Evolutionary conservation across 1,284 basidiomycete genomes (phyloP).

Genomic region (Tilletia indica): DNA sequence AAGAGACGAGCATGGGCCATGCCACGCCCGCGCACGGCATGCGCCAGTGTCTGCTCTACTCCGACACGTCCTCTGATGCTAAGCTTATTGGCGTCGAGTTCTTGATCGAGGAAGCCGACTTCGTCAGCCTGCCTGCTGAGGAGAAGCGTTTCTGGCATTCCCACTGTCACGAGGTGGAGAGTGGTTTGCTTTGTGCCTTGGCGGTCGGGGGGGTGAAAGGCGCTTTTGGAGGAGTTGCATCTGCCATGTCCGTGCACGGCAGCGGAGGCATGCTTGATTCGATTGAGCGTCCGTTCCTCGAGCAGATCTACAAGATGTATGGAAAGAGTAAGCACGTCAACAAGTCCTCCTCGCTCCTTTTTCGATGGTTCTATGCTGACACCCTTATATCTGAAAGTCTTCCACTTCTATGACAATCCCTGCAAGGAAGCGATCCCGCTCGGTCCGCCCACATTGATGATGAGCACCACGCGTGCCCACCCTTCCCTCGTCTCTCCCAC

Average conservation of each 20-base stretch:
- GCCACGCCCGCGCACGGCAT: slow-evolving; percentile 17
- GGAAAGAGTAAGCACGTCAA: slow-evolving; percentile 10
- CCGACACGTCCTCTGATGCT: slow-evolving; percentile 60
- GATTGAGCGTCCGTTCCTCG: slow-evolving; percentile 25
- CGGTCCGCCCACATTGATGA: slow-evolving; percentile 33
- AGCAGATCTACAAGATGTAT: slow-evolving; percentile 29
- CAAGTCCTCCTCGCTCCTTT: not conserved
- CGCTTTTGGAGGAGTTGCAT: slow-evolving; percentile 21
- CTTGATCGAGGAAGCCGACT: slow-evolving; percentile 60
- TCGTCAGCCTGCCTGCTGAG: slow-evolving; percentile 58
- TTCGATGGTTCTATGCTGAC: not conserved
- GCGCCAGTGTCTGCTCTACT: slow-evolving; percentile 59
- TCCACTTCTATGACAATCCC: slow-evolving; percentile 14
- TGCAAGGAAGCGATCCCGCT: slow-evolving; percentile 14
- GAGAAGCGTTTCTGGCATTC: slow-evolving; percentile 64
- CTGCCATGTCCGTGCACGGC: slow-evolving; percentile 22
- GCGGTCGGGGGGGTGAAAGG: slow-evolving; percentile 23
- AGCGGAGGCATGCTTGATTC: slow-evolving; percentile 33
- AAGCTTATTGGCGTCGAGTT: slow-evolving; percentile 64
- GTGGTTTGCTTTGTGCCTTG: slow-evolving; percentile 59
- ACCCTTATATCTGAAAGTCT: not conserved
- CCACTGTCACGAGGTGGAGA: slow-evolving; percentile 62
- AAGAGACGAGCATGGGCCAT: not conserved
- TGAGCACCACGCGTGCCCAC: slow-evolving; percentile 22
- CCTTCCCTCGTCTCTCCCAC: slow-evolving; percentile 2